A percentile compares a stretch with the other conserved stretches of the same genome.
phyloP scores from a whole-genome alignment of 73 alveolate genomes.

The Loxodes magnus region DNA sequence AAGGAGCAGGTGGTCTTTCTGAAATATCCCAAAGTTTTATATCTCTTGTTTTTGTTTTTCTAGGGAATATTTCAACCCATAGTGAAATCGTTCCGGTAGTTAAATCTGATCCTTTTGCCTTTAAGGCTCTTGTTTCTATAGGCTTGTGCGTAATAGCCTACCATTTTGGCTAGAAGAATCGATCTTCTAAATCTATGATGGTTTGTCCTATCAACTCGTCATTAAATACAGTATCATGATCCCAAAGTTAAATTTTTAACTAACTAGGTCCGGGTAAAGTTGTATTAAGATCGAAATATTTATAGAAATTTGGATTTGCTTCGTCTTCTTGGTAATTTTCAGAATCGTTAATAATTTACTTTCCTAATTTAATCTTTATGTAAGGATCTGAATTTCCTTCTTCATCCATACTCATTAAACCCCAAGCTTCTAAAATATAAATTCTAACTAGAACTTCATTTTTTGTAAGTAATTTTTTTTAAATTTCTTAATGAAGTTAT shows the following conservation, averaged over 20 bases:
- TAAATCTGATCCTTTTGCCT: conserved; percentile 52
- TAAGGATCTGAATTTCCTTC: conserved; percentile 82
- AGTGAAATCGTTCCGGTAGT: conserved; percentile 66
- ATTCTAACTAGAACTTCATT: conserved; percentile 61
- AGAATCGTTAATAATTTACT: conserved; percentile 51
- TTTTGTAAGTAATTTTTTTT: conserved; percentile 24
- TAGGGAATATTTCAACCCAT: conserved; percentile 78
- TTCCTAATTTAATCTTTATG: conserved; percentile 50
- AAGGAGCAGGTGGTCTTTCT: conserved; percentile 59
- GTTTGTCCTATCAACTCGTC: conserved; percentile 83
- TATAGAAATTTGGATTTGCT: conserved; percentile 69
- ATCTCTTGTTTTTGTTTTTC: conserved; percentile 37
- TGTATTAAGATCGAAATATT: conserved; percentile 60
- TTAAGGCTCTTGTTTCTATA: conserved; percentile 58
- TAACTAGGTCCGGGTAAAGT: conserved; percentile 79
- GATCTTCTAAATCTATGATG: conserved; percentile 78
- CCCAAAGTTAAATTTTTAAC: conserved; percentile 59
- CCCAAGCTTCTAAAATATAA: conserved; percentile 56
- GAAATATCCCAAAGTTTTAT: conserved; percentile 66
- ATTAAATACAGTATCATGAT: conserved; percentile 70
- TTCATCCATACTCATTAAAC: conserved; percentile 68
- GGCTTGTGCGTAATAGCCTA: conserved; percentile 67
- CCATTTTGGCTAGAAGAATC: conserved; percentile 86
- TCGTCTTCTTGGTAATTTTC: conserved; percentile 50
- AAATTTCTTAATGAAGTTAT: conserved; percentile 4